Base-by-base conservation (phyloP, 306 rosid genomes). In the Prunus dulcis region DNA sequence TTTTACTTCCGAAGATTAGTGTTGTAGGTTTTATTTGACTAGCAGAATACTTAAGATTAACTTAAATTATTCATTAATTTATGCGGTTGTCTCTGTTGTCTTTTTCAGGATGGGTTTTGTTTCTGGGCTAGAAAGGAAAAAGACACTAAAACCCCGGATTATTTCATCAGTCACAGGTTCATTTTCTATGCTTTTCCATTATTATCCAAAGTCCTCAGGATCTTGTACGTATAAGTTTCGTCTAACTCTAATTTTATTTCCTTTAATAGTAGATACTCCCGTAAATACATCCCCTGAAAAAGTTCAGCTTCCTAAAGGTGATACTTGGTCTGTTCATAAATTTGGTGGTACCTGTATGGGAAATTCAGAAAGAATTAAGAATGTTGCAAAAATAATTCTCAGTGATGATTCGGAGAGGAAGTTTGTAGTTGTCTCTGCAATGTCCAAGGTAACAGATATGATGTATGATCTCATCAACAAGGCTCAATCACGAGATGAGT, bases 301-400 rank as follows among this genome's bases (percentile, higher is more conserved):
- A 55, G 87, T 74, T 51, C 80, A 83, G 87, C 89, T 92, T 64
- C 83, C 86, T 12, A 90, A 79, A 77, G 97, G 96, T 72, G 97
- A 87, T 67, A 77, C 74, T 56, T 95, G 99, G 99, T 90, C 99
- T n/a, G 92, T 95, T 47, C 99, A 95, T 82, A 95, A 95, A 69
- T 95, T 95, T 84, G 99, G 99, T 43, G 99, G 99, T 71, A 95
- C 99, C 13, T 95, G 99, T 72, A 89, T 95, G 79, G 99, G 96
- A 78, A 92, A 70, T 80, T 78, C 99, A 0, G 89, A 88, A 22
- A 92, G 99, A 83, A 92, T 95, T 58, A 86, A 88, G 74, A 92
- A 87, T 83, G 97, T 95, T 72, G 97, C 86, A 0, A 84, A 95
- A 62, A 85, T 95, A 72, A 69, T 95, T 83, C 45, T 92, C 11